Evolutionary conservation across 2,329 filamentous ascomycete species (phyloP).

Genomic region (Aspergillus viridinutans): DNA sequence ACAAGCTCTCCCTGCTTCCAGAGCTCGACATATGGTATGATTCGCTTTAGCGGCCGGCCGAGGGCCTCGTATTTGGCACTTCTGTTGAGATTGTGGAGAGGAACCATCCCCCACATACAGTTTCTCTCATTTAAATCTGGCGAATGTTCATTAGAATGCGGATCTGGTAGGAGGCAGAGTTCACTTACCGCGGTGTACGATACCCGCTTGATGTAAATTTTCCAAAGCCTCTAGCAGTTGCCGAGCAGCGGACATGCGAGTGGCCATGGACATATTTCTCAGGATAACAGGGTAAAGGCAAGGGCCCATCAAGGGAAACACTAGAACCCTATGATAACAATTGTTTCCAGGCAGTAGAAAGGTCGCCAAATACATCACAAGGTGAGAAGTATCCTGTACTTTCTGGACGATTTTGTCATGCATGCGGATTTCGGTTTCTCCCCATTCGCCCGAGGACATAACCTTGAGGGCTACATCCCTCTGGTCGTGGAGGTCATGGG

Average conservation of each 20-base stretch:
- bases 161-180: neutral
- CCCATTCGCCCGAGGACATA: slow-evolving; percentile 15
- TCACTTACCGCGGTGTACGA: slow-evolving; percentile 24
- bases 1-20: slow-evolving; percentile 26
- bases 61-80: slow-evolving; percentile 24
- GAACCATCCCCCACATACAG: slow-evolving; percentile 25
- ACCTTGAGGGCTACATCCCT: slow-evolving; percentile 23
- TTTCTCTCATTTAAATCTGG: slow-evolving; percentile 26
- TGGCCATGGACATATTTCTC: slow-evolving; percentile 11
- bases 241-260: slow-evolving; percentile 25
- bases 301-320: too few species aligned
- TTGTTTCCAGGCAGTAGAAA: slow-evolving; percentile 14
- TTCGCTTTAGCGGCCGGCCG: slow-evolving; percentile 21
- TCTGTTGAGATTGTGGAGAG: slow-evolving; percentile 18
- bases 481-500: slow-evolving; percentile 16
- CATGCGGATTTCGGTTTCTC: slow-evolving; percentile 17
- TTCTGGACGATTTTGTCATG: slow-evolving; percentile 18
- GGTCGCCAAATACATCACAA: slow-evolving; percentile 17
- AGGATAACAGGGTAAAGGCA: too few species aligned
- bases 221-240: slow-evolving; percentile 24
- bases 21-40: slow-evolving; percentile 20
- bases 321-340: too few species aligned
- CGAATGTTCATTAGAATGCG: slow-evolving; percentile 9
- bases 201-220: slow-evolving; percentile 23
- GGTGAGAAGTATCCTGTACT: slow-evolving; percentile 14